Conservation (phyloP, 2,329 filamentous ascomycete genomes). For the Hymenoscyphus infarciens region DNA sequence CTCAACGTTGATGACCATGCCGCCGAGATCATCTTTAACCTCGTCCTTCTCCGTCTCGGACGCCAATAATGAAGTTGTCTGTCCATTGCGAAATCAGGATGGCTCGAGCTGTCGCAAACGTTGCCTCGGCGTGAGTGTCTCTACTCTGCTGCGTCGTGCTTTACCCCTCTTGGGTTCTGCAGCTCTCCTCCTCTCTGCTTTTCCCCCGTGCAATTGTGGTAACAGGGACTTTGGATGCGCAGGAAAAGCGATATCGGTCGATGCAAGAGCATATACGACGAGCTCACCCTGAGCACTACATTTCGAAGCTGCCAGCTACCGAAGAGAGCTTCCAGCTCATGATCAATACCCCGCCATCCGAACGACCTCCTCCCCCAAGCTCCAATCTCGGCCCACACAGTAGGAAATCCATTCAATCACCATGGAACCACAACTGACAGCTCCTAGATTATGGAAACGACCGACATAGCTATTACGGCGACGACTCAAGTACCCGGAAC, state of each 20-base stretch:
- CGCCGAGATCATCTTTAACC: conserved; percentile 80
- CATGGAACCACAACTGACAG: conserved; percentile 27
- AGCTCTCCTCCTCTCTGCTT: conserved; percentile 24
- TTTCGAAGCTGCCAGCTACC: conserved; percentile 94
- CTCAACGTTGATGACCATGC: conserved; percentile 57
- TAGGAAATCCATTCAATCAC: conserved; percentile 19
- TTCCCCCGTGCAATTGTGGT: conserved; percentile 34
- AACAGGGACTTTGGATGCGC: conserved; percentile 35
- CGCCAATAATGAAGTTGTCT: conserved; percentile 93
- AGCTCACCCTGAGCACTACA: conserved; percentile 95
- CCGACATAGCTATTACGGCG: conserved; percentile 63
- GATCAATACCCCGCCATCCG: conserved; percentile 80
- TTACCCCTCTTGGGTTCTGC: conserved; percentile 26
- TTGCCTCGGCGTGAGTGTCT: conserved; percentile 87
- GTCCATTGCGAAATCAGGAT: conserved; percentile 92
- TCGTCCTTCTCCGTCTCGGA: conserved; percentile 91
- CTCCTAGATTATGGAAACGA: conserved; percentile 53
- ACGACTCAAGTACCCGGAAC: conserved; percentile 62
- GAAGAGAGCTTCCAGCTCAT: conserved; percentile 97
- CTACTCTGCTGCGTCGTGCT: conserved; percentile 32
- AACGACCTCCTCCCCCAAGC: conserved; percentile 31
- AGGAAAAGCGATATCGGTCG: conserved; percentile 95
- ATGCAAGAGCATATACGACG: conserved; percentile 99
- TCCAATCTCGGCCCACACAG: conserved; percentile 31
- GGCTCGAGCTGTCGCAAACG: conserved; percentile 95